Percentiles rank a stretch among this genome's conserved stretches.
Evolutionary conservation across 2,329 filamentous ascomycete genomes (phyloP).

Genomic region (Raffaelea arxii): DNA sequence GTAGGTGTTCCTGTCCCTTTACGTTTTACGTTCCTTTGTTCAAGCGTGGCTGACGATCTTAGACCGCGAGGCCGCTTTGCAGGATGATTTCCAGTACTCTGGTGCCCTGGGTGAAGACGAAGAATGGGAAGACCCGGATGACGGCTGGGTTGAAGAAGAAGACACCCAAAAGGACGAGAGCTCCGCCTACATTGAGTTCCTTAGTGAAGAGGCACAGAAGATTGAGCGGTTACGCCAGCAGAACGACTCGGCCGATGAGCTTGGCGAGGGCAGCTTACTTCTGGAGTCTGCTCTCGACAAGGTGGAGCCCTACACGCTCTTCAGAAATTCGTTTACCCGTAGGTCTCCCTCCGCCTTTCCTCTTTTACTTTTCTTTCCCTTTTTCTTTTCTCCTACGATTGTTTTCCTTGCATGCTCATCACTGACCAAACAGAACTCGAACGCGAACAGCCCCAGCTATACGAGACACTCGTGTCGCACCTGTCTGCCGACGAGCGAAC

Average conservation of each 20-base stretch:
- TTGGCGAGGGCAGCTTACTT: constrained; percentile 84
- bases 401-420: constrained; percentile 21
- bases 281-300: constrained; percentile 91
- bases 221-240: constrained; percentile 58
- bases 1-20: constrained; percentile 35
- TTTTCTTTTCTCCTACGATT: not conserved
- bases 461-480: constrained; percentile 67
- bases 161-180: constrained; percentile 78
- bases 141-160: constrained; percentile 69
- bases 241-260: constrained; percentile 72
- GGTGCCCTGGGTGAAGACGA: constrained; percentile 65
- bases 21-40: not conserved
- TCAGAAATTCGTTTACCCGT: constrained; percentile 76
- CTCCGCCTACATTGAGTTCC: constrained; percentile 87
- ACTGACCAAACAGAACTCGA: constrained; percentile 61
- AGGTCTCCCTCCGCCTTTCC: constrained; percentile 30
- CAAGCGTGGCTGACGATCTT: too few relatives aligned
- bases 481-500: constrained; percentile 72
- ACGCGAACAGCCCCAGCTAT: constrained; percentile 83
- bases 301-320: constrained; percentile 86
- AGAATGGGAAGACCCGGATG: constrained; percentile 75
- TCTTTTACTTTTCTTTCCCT: not conserved
- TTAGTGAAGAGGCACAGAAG: constrained; percentile 88
- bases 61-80: constrained; percentile 86
- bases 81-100: constrained; percentile 72